Evolutionary conservation across 768 basidiomycete genomes (phyloP).

Genomic region (Dacryopinax spathularia): DNA sequence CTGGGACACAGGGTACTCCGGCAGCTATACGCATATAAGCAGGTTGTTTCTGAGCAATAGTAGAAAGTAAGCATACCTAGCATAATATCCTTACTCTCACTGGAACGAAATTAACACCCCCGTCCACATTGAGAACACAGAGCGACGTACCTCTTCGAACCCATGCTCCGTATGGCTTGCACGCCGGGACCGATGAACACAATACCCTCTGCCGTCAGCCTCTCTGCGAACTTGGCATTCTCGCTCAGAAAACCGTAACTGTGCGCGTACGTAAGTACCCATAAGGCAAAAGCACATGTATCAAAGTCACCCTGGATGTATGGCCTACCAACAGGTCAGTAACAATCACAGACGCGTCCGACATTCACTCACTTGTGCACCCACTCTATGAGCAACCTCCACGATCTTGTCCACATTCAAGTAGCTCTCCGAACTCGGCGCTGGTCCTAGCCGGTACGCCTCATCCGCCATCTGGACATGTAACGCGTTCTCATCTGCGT

Average conservation of each 20-base stretch:
- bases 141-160: constrained; percentile 64
- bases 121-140: neutral
- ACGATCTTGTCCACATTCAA: constrained; percentile 84
- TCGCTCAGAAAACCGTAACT: constrained; percentile 88
- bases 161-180: constrained; percentile 83
- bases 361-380: constrained; percentile 58
- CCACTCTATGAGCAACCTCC: constrained; percentile 61
- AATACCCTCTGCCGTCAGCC: constrained; percentile 61
- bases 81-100: constrained; percentile 95
- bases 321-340: constrained; percentile 39
- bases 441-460: constrained; percentile 87
- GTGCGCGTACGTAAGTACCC: neutral
- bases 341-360: neutral
- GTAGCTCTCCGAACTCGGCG: constrained; percentile 77
- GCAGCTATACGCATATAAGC: constrained; percentile 40
- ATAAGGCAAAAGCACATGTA: neutral
- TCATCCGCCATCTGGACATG: constrained; percentile 82
- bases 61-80: constrained; percentile 32
- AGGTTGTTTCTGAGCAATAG: neutral
- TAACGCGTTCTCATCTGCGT: constrained; percentile 64
- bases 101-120: constrained; percentile 17
- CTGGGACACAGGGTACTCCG: constrained; percentile 84
- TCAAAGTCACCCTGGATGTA: constrained; percentile 70
- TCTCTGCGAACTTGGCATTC: constrained; percentile 67
- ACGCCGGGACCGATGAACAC: constrained; percentile 85